These are phyloP conservation scores for Penicillium pulvis DNA, from an alignment of 495 filamentous ascomycete species.

Conservation along the genomic window DNA sequence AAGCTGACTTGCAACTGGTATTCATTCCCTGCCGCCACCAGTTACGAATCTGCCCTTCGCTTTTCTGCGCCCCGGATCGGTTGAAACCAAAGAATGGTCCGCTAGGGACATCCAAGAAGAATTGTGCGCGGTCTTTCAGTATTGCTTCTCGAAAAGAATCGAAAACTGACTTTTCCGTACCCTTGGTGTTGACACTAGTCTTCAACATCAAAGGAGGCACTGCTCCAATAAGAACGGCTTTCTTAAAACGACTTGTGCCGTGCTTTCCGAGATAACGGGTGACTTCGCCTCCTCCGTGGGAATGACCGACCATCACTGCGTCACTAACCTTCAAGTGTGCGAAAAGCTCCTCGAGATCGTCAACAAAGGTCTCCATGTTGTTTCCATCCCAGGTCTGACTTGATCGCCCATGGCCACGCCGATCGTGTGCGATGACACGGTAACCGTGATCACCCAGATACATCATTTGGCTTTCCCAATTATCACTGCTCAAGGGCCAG, in stretches of 20 bases:
- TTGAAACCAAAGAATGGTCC: constrained; percentile 50
- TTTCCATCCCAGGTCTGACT: constrained; percentile 43
- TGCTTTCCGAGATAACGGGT: constrained; percentile 35
- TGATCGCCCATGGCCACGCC: constrained; percentile 45
- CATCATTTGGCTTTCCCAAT: constrained; percentile 46
- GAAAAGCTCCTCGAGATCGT: constrained; percentile 41
- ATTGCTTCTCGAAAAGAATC: constrained; percentile 40
- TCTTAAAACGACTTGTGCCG: constrained; percentile 38
- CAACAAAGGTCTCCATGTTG: constrained; percentile 41
- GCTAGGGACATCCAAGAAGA: constrained; percentile 42
- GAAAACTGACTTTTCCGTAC: constrained; percentile 36
- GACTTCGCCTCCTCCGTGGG: constrained; percentile 46
- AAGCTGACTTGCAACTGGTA: constrained; percentile 36
- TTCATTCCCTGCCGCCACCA: constrained; percentile 49
- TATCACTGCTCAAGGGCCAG: constrained; percentile 46
- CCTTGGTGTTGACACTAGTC: constrained; percentile 32
- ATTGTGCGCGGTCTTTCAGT: constrained; percentile 37
- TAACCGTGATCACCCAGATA: constrained; percentile 39
- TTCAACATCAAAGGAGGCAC: constrained; percentile 41
- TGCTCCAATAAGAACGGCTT: constrained; percentile 39
- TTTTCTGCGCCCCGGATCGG: constrained; percentile 32
- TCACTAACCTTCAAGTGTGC: constrained; percentile 35
- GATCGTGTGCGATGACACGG: constrained; percentile 45
- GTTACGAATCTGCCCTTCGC: constrained; percentile 39
- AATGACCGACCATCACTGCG: constrained; percentile 42